phyloP scores from a whole-genome alignment of 352 stramenopile genomes.

The Pythium monospermum region DNA sequence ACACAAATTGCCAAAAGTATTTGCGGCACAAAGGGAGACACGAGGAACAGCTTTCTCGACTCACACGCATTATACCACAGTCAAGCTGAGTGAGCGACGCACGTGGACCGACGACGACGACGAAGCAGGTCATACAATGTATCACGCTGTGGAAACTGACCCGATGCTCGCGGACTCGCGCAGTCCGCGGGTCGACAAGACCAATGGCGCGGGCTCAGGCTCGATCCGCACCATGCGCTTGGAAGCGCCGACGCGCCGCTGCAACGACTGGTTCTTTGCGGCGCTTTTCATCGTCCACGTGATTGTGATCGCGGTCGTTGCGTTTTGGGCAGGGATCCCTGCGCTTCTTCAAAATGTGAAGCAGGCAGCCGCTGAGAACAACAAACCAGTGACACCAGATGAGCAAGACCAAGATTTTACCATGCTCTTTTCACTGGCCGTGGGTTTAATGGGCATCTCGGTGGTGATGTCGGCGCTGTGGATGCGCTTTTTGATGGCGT shows the following conservation, averaged over 20 bases:
- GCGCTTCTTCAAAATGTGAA: conserved; percentile 32
- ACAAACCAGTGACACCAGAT: conserved; percentile 8
- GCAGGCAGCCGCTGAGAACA: conserved; percentile 18
- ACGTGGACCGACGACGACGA: conserved; percentile 21
- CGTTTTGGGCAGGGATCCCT: conserved; percentile 64
- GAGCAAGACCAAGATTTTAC: conserved; percentile 37
- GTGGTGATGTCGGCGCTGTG: conserved; percentile 20
- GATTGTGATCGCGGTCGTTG: conserved; percentile 50
- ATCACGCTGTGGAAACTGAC: conserved; percentile 59
- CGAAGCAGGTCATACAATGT: conserved; percentile 44
- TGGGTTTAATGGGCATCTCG: conserved; percentile 60
- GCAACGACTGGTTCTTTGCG: conserved; percentile 74
- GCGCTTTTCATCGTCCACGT: conserved; percentile 66
- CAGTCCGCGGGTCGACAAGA: conserved; percentile 35
- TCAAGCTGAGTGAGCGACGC: neutral
- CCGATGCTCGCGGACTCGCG: conserved; percentile 20
- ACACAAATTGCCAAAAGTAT: neutral
- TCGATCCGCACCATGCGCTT: conserved; percentile 65
- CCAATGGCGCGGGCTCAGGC: conserved; percentile 62
- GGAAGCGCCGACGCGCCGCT: conserved; percentile 46
- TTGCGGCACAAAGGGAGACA: conserved; percentile 14
- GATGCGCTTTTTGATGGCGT: conserved; percentile 32
- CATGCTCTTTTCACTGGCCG: conserved; percentile 50
- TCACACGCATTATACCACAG: conserved; percentile 17
- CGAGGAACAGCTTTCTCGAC: conserved; percentile 16